Evolutionary conservation across 176 grass and related monocot genomes (phyloP).

Genomic region (Oryza nivara): DNA sequence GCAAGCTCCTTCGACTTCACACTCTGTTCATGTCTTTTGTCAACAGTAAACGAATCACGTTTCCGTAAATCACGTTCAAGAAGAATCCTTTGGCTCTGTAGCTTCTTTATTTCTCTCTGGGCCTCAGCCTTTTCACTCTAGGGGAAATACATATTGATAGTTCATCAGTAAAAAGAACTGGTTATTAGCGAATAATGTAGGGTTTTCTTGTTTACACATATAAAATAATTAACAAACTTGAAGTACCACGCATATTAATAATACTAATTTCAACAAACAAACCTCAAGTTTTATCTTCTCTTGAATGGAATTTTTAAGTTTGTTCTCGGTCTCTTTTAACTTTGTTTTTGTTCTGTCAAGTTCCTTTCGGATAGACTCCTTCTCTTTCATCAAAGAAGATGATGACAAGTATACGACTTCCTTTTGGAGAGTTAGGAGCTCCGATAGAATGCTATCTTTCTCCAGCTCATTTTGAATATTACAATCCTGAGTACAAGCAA

Average conservation of each 20-base stretch:
- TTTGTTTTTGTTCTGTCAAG: constrained; percentile 78
- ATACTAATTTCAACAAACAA: constrained; percentile 11
- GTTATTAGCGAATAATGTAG: neutral
- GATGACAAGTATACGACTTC: constrained; percentile 71
- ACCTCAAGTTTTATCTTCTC: constrained; percentile 98
- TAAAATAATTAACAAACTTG: neutral
- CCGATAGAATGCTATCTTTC: constrained; percentile 63
- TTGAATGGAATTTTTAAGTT: constrained; percentile 81
- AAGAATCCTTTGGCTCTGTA: constrained; percentile 70
- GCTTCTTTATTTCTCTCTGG: constrained; percentile 74
- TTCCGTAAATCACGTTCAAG: constrained; percentile 85
- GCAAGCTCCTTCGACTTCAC: constrained; percentile 52
- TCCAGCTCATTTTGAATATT: constrained; percentile 75
- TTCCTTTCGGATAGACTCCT: constrained; percentile 84
- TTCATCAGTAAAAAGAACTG: neutral
- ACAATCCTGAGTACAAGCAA: constrained; percentile 58
- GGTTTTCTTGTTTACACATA: neutral
- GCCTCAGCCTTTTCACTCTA: constrained; percentile 82
- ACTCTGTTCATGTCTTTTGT: constrained; percentile 72
- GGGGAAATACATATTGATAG: constrained; percentile 24
- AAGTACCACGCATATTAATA: neutral
- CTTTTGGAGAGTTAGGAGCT: constrained; percentile 68
- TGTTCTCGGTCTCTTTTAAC: constrained; percentile 75
- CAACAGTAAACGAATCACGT: constrained; percentile 50
- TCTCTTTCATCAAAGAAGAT: constrained; percentile 79